These are phyloP conservation scores for Leishmania lainsoni DNA, from an alignment of 208 protist genomes.

Conservation along the genomic window DNA sequence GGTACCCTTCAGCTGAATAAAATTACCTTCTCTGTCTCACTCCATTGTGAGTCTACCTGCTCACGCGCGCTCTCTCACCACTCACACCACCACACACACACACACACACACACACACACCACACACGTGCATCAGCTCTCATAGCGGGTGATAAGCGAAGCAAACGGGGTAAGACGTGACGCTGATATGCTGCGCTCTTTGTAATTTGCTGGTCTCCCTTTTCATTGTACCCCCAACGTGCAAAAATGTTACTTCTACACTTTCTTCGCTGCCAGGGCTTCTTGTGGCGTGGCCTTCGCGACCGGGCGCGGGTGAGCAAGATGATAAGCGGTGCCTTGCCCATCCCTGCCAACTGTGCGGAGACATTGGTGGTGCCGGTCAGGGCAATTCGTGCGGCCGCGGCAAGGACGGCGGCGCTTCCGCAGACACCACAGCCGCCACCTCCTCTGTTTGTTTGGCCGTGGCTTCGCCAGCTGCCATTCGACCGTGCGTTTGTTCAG, in stretches of 20 bases:
- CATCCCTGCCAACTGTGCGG: background rate
- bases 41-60: too few species aligned
- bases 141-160: background rate
- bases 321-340: conserved; percentile 13
- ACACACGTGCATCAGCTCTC: background rate
- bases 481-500: conserved; percentile 8
- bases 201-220: background rate
- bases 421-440: background rate
- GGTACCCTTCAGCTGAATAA: too few species aligned
- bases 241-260: conserved; percentile 11
- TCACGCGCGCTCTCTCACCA: too few species aligned
- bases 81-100: background rate
- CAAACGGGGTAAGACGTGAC: background rate
- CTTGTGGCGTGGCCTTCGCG: conserved; percentile 22
- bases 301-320: conserved; percentile 15
- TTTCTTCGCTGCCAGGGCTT: conserved; percentile 20
- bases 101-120: background rate
- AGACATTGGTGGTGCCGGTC: conserved; percentile 8
- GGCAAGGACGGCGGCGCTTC: background rate
- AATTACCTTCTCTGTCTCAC: too few species aligned
- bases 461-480: conserved; percentile 10
- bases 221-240: background rate
- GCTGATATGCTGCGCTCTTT: background rate
- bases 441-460: conserved; percentile 8
- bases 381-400: conserved; percentile 6